Evolutionary conservation across 2,329 filamentous ascomycete species (phyloP), one percentile per base, ranked within the genome.

Genomic region (Epichloe festucae): DNA sequence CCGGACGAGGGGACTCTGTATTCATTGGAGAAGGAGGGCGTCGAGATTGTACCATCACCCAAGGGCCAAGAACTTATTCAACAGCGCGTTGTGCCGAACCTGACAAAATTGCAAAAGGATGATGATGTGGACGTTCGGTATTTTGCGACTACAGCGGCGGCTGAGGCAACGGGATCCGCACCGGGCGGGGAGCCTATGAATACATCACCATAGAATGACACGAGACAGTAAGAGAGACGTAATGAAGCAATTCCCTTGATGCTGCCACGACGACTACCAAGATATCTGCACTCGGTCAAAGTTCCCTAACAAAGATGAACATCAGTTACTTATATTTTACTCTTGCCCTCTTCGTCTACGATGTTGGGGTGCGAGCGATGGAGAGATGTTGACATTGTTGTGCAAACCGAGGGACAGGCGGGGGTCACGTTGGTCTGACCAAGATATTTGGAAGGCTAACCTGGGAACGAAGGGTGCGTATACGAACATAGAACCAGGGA

Each of bases 111-210:
- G 63, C 90, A 96, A 75, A 91, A 91, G 72, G 93, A 98, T 66
- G 88, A 94, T 59, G 93, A 98, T 72, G 91, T 97, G 60, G 93
- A 98, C 72, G 93, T 98, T 63, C 83, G 93, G 68, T 98, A 91
- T 75, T 98, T 95, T 72, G 93, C 93, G 57, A 95, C 89, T 55
- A 94, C 88, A 57, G 91, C 93, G 47, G 84, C 85, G 55, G 82
- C 79, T 67, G 72, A 70, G 49, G 76, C 77, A 52, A 70, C 71
- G 47, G 75, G 73, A 44, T 59, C 65, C 50, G 63, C 66, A 58
- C 63, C 67, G 51, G 70, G 72, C 52, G 76, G 76, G 53, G 78
- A 81, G 60, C 78, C 78, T 38, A 82, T 82, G 78, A 81, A 79
- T 70, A 82, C 78, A 61, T 80, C 77, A 66, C 78, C 78, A 73